Base-by-base conservation (phyloP, 2,329 filamentous ascomycete genomes). In the Monilinia laxa region DNA sequence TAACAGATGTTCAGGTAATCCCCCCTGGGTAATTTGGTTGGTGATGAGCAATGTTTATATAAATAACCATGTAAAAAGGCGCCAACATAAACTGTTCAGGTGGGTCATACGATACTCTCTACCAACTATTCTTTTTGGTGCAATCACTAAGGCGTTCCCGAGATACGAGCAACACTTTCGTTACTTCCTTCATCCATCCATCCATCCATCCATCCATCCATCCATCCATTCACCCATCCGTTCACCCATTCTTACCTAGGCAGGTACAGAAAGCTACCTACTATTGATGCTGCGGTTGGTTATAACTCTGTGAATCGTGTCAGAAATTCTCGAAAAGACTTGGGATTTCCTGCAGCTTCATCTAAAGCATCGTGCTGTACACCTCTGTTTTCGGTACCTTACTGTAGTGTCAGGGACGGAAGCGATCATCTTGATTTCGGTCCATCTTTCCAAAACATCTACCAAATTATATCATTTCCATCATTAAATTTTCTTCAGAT, bases 381-480 rank as follows among this genome's bases (percentile, higher is more conserved):
- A 38, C 38, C 23, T 25, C 31, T 58, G 45, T 53, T 25, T 35
- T 59, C 49, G 45, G 45, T 65, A 60, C 55, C 55, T 60, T 60
- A 16, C 56, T 25, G 42, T 65, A 62, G 56, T 54, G 64, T 42
- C 64, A 66, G 64, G 64, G 53, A 66, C 54, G 45, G 49, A 58
- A 42, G 56, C 49, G 64, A 62, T 51, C 55, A 66, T 62, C 64
- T 38, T 62, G 64, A 45, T 65, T 66, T 66, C 64, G 49, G 62
- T 56, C 57, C 56, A 45, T 66, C 56, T 66, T 66, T 66, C 35
- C 53, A 53, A 65, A 65, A 65, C 64, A 62, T 52, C 31, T 62
- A 62, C 58, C 35, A 66, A 47, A 38, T 62, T 54, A 45, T 45
- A 35, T 45, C 12, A 14, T 16, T 23, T 40, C 16, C 47, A 62